A percentile compares a stretch with the other conserved stretches of the same genome.
phyloP scores from a whole-genome alignment of 2,329 filamentous ascomycete species.

The Colletotrichum neosansevieriae region DNA sequence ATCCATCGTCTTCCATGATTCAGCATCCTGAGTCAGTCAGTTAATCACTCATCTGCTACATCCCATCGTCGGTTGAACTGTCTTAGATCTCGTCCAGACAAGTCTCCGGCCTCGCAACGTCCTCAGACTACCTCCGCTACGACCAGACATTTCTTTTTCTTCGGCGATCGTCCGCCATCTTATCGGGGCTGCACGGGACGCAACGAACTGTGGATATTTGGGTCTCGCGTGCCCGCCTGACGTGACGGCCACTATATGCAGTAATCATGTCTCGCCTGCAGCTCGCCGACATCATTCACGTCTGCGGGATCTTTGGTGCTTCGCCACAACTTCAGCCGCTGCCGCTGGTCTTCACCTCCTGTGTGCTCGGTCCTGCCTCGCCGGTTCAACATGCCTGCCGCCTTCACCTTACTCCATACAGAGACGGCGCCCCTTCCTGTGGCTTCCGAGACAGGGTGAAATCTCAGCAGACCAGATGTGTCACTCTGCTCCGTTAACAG shows the following conservation, averaged over 20 bases:
- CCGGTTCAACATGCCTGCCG: conserved; percentile 34
- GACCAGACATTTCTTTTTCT: conserved; percentile 19
- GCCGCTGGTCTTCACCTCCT: not conserved
- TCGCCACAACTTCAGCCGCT: not conserved
- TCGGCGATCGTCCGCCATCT: conserved; percentile 22
- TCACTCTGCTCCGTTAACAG: conserved; percentile 14
- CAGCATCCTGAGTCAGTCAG: not conserved
- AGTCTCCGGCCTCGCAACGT: conserved; percentile 3
- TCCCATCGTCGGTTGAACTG: not conserved
- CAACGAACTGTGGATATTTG: conserved; percentile 7
- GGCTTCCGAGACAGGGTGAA: conserved; percentile 30
- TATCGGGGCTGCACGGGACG: not conserved
- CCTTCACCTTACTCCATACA: conserved; percentile 1
- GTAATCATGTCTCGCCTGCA: conserved; percentile 32
- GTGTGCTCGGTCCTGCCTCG: conserved; percentile 26
- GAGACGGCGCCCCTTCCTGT: conserved; percentile 19
- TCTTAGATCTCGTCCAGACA: not conserved
- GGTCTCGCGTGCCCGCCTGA: conserved; percentile 16
- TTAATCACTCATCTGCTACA: not conserved
- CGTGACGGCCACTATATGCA: conserved; percentile 22
- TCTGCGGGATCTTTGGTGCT: conserved; percentile 1
- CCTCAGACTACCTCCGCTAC: not conserved
- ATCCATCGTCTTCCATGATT: not conserved
- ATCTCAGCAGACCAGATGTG: conserved; percentile 11
- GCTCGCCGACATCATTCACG: conserved; percentile 20